A percentile compares a stretch with the other conserved stretches of the same genome.
phyloP scores from a whole-genome alignment of 169 alveolate genomes.

The Eimeria acervulina region DNA sequence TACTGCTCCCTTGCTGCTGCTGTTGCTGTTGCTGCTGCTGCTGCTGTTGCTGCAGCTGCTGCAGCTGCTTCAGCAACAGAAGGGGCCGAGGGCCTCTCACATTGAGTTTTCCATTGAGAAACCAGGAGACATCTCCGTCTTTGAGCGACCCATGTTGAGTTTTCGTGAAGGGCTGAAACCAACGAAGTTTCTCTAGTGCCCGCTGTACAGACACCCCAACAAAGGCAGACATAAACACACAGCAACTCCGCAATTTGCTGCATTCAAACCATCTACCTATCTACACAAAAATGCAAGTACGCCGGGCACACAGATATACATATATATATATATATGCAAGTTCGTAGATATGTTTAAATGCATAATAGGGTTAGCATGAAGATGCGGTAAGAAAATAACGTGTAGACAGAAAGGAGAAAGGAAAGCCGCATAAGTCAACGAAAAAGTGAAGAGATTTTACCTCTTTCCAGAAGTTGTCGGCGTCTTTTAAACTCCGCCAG shows the following conservation, averaged over 20 bases:
- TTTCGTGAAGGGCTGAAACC: slow-evolving; percentile 84
- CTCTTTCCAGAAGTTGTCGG: slow-evolving; percentile 84
- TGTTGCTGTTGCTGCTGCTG: not conserved
- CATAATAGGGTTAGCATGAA: too few species aligned
- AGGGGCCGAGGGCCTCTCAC: slow-evolving; percentile 74
- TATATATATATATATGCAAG: not conserved
- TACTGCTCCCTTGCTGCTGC: not conserved
- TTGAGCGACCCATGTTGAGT: slow-evolving; percentile 86
- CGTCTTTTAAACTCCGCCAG: slow-evolving; percentile 78
- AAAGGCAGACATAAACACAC: not conserved
- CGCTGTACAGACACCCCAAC: slow-evolving; percentile 44
- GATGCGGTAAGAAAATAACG: too few species aligned
- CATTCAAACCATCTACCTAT: not conserved
- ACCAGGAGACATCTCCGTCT: slow-evolving; percentile 92
- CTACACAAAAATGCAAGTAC: not conserved
- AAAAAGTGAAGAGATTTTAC: slow-evolving; percentile 4
- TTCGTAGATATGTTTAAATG: too few species aligned
- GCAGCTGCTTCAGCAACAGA: not conserved
- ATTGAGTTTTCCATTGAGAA: slow-evolving; percentile 94
- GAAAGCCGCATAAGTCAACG: not conserved
- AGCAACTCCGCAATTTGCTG: not conserved
- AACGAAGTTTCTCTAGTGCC: slow-evolving; percentile 76
- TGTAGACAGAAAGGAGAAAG: too few species aligned
- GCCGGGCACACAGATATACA: too few species aligned
- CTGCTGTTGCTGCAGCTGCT: not conserved